A percentile compares a stretch with the other conserved stretches of the same genome.
Conservation (phyloP, 805 yeast genomes). For the Yamadazyma paraphyllophila region DNA sequence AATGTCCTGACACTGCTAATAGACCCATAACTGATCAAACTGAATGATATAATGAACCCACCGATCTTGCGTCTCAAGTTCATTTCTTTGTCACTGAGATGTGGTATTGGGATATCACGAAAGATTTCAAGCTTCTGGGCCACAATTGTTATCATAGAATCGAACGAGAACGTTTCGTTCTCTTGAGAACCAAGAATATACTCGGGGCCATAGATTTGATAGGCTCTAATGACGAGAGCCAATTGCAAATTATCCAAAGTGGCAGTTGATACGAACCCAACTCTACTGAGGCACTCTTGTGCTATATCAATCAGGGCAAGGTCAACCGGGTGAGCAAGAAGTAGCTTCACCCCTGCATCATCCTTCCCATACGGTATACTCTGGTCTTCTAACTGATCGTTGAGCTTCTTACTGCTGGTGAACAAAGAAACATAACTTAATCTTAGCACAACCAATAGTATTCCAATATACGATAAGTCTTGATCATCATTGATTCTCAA, state of each 20-base stretch:
- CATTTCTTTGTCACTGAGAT: neutral
- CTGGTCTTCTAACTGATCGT: conserved; percentile 4
- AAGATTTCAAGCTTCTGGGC: conserved; percentile 11
- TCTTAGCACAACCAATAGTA: conserved; percentile 30
- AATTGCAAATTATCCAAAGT: conserved; percentile 53
- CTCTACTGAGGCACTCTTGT: conserved; percentile 28
- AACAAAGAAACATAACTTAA: conserved; percentile 34
- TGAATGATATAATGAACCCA: neutral
- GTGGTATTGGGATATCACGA: conserved; percentile 2
- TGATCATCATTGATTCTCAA: conserved; percentile 24
- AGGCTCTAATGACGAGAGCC: conserved; percentile 50
- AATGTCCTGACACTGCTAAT: conserved; percentile 5
- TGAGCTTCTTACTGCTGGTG: conserved; percentile 23
- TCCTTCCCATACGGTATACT: conserved; percentile 9
- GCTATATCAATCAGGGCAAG: conserved; percentile 2
- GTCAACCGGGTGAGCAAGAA: conserved; percentile 14
- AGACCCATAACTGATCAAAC: conserved; percentile 8
- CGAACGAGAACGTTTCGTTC: conserved; percentile 9
- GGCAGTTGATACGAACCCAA: conserved; percentile 32
- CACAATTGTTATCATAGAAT: conserved; percentile 2
- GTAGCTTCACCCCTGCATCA: conserved; percentile 5
- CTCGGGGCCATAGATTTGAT: conserved; percentile 47
- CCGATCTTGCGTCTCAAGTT: conserved; percentile 13
- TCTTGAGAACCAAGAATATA: conserved; percentile 42
- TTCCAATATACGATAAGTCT: conserved; percentile 34